Evolutionary conservation across 306 rosid species (phyloP).

Genomic region (Mucuna pruriens): DNA sequence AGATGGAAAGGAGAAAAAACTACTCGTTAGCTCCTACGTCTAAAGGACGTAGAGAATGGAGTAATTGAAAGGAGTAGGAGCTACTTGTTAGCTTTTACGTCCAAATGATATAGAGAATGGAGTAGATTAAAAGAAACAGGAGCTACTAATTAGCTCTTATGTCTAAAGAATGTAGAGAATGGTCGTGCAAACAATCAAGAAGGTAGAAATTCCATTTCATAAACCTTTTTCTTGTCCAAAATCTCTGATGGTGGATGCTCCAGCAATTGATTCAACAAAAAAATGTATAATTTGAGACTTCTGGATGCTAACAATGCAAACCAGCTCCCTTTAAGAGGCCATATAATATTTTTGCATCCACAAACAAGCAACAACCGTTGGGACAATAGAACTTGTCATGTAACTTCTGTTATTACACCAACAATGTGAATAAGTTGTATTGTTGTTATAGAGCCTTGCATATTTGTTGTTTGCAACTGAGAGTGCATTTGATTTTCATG

Average conservation of each 20-base stretch:
- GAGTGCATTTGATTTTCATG: no score
- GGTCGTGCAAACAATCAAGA: slow-evolving; percentile 95
- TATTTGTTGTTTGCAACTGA: no score
- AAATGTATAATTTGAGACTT: slow-evolving; percentile 91
- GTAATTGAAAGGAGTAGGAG: no score
- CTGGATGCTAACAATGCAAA: slow-evolving; percentile 95
- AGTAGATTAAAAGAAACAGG: no score
- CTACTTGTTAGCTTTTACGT: no score
- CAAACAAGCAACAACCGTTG: slow-evolving; percentile 91
- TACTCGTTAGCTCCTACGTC: no score
- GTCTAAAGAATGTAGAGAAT: slow-evolving; percentile 95
- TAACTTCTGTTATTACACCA: slow-evolving; percentile 88
- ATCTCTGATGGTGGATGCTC: slow-evolving; percentile 95
- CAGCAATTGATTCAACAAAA: slow-evolving; percentile 96
- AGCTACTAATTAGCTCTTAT: no score
- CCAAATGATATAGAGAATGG: no score
- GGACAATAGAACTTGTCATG: slow-evolving; percentile 94
- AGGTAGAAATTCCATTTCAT: slow-evolving; percentile 90
- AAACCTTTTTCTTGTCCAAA: slow-evolving; percentile 96
- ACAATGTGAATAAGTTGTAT: slow-evolving; percentile 95
- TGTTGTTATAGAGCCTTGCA: no score
- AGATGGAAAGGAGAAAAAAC: no score
- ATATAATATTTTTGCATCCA: slow-evolving; percentile 99
- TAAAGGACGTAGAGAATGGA: no score
- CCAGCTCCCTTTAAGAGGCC: slow-evolving; percentile 97